These are phyloP conservation scores for Silene noctiflora DNA, from an alignment of 179 eudicot species.

Conservation along the genomic window DNA sequence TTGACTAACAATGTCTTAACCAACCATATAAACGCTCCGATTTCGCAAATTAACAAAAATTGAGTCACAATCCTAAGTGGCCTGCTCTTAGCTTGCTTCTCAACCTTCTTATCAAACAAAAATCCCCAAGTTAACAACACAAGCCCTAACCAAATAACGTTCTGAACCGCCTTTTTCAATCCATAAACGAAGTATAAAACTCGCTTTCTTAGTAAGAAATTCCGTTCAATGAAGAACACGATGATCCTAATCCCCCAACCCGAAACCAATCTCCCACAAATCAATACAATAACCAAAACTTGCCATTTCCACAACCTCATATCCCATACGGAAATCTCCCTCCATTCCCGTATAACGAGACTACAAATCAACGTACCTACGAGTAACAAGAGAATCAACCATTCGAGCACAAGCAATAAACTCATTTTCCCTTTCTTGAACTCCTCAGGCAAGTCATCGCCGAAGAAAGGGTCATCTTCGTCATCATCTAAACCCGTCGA, in stretches of 20 bases:
- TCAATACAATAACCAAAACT: conserved; percentile 65
- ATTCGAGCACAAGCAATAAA: conserved; percentile 35
- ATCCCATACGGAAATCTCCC: conserved; percentile 35
- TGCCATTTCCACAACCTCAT: conserved; percentile 82
- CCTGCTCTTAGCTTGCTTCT: conserved; percentile 29
- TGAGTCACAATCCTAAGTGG: conserved; percentile 46
- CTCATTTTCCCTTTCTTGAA: conserved; percentile 32
- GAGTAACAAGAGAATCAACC: conserved; percentile 50
- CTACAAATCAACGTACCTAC: conserved; percentile 40
- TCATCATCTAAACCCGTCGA: conserved; percentile 41
- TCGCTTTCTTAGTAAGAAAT: conserved; percentile 59
- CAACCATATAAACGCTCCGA: conserved; percentile 62
- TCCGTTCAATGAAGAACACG: conserved; percentile 77
- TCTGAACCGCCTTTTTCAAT: conserved; percentile 61
- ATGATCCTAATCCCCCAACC: conserved; percentile 66
- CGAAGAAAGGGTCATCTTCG: conserved; percentile 65
- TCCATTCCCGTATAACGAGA: conserved; percentile 34
- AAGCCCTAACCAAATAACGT: conserved; percentile 73
- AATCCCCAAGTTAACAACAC: conserved; percentile 66
- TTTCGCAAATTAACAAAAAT: conserved; percentile 40
- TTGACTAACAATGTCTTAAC: conserved; percentile 68
- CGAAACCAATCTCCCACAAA: conserved; percentile 83
- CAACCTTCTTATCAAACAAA: conserved; percentile 50
- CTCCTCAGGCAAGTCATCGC: conserved; percentile 79
- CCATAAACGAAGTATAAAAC: conserved; percentile 81